Evolutionary conservation across 2,329 filamentous ascomycete genomes (phyloP).

Genomic region (Cylindrodendrum hubeiense): DNA sequence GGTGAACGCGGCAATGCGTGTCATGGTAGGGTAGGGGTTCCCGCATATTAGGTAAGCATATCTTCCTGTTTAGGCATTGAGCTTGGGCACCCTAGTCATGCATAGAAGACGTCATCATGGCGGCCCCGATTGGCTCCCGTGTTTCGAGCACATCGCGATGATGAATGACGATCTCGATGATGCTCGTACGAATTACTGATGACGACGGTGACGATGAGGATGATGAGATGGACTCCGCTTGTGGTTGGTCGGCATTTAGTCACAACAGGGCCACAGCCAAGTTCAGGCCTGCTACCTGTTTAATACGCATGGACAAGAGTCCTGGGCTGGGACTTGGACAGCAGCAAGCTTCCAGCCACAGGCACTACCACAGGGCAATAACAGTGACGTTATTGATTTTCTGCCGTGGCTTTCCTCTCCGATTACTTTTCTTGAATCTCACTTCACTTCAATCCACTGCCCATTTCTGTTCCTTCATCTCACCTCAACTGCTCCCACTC

Average conservation of each 20-base stretch:
- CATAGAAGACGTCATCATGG: conserved; percentile 41
- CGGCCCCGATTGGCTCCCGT: conserved; percentile 27
- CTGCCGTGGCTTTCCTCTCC: conserved; percentile 7
- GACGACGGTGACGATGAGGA: conserved; percentile 40
- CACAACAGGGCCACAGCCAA: background rate
- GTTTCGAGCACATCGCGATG: conserved; percentile 34
- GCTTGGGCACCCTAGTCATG: conserved; percentile 32
- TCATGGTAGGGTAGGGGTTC: too few species aligned
- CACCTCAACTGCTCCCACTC: background rate
- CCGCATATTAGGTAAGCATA: conserved; percentile 24
- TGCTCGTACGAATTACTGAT: conserved; percentile 17
- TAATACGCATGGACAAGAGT: background rate
- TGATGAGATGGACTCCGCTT: conserved; percentile 9
- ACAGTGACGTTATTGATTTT: conserved; percentile 29
- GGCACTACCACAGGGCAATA: background rate
- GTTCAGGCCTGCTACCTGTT: background rate
- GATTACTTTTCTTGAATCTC: background rate
- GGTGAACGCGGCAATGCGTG: background rate
- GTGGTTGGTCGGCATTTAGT: background rate
- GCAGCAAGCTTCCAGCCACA: conserved; percentile 12
- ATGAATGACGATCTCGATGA: conserved; percentile 36
- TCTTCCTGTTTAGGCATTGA: conserved; percentile 36
- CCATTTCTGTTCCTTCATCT: background rate
- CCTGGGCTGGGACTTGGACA: background rate
- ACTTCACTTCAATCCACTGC: background rate